Percentiles rank a stretch among this genome's conserved stretches.
phyloP scores from a whole-genome alignment of 2,329 filamentous ascomycete species.

The Exophiala oligosperma region DNA sequence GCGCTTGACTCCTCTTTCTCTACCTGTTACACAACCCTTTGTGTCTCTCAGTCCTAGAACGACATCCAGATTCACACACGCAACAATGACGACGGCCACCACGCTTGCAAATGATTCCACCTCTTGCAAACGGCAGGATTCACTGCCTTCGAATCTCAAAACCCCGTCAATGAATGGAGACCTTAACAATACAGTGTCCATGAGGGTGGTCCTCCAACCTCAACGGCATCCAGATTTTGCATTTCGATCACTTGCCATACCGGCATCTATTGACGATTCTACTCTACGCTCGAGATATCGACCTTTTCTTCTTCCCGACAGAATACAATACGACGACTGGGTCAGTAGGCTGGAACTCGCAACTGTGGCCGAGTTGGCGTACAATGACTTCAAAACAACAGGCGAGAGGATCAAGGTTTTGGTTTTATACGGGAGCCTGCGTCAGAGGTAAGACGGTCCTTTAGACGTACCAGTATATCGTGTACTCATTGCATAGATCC shows the following conservation, averaged over 20 bases:
- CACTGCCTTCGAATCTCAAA: too few relatives aligned
- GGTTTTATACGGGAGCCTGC: slow-evolving; percentile 62
- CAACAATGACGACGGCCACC: too few relatives aligned
- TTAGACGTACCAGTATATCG: slow-evolving; percentile 24
- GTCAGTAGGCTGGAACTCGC: slow-evolving; percentile 56
- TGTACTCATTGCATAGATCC: slow-evolving; percentile 46
- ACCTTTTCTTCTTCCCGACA: slow-evolving; percentile 54
- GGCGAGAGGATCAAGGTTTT: slow-evolving; percentile 55
- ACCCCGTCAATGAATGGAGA: slow-evolving; percentile 6
- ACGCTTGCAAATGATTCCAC: too few relatives aligned
- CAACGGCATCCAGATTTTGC: slow-evolving; percentile 16
- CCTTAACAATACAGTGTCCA: slow-evolving; percentile 18
- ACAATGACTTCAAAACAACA: slow-evolving; percentile 44
- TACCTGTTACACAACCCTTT: too few relatives aligned
- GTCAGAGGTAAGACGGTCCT: slow-evolving; percentile 35
- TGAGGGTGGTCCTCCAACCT: slow-evolving; percentile 12
- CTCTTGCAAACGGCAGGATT: too few relatives aligned
- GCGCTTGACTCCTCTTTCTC: too few relatives aligned
- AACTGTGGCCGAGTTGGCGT: slow-evolving; percentile 53
- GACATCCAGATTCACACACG: too few relatives aligned
- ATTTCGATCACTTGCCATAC: slow-evolving; percentile 45
- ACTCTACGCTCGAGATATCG: slow-evolving; percentile 53
- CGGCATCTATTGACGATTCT: slow-evolving; percentile 48
- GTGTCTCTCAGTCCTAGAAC: too few relatives aligned
- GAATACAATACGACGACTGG: slow-evolving; percentile 52